Base-by-base conservation (phyloP, 768 basidiomycete genomes). In the Russula earlei region DNA sequence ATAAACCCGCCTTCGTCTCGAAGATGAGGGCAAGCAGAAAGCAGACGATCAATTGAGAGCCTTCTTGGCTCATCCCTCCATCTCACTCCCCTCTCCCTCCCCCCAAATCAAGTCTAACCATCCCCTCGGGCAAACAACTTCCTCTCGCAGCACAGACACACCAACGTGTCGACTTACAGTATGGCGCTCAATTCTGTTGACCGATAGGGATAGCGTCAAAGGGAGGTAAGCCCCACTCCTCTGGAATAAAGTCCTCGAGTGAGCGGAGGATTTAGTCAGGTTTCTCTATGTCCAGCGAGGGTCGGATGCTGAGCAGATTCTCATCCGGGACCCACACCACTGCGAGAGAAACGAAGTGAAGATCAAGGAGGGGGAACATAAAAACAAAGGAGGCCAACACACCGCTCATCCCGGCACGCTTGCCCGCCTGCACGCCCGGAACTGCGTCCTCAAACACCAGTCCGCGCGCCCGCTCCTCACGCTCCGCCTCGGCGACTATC, bases 361-460 rank as follows among this genome's bases (percentile, higher is more conserved):
- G 34, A 37, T 31, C 12, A 51, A 17, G 29, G 8, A 10, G 14
- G 11, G 22, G 20, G 22, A n/a, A 29, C 41, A 56, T 27, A 12
- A 27, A 20, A 2, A 63, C 77, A 37, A 36, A 14, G 12, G 14
- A n/a, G n/a, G n/a, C n/a, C n/a, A 1, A 63, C 77, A 36, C 53
- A 91, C 91, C 89, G 54, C 82, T 77, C 91, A 93, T 92, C 11
- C 87, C 89, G 3, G 90, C 90, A 54, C 85, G 75, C 65, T 86
- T 87, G 4, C 83, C 91, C 7, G 89, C 88, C 61, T 85, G 80
- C 60, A 93, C 73, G 0, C 91, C 91, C 0, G 79, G 79, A 40
- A 88, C 69, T 4, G 81, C 82, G 67, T 94, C 91, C 68, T 94
- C 91, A 56, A 94, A 87, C 2, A 94, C 82, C 0, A 94, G 71